Evolutionary conservation across 2,329 filamentous ascomycete genomes (phyloP).

Genomic region (Paraconiothyrium brasiliense): DNA sequence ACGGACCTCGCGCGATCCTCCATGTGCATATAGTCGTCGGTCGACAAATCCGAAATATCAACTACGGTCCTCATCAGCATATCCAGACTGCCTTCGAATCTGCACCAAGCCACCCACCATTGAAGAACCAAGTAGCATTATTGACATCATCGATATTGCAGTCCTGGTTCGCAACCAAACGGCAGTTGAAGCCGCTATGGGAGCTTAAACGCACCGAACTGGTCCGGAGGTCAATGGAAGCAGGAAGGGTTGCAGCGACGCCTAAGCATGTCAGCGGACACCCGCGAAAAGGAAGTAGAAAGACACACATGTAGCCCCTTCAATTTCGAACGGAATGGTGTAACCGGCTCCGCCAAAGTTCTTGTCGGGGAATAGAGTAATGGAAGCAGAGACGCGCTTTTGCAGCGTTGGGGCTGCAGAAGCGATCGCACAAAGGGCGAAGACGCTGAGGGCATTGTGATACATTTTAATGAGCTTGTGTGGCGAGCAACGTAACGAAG

Average conservation of each 20-base stretch:
- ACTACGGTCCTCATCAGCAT: not conserved
- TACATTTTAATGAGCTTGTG: not conserved
- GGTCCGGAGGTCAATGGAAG: slow-evolving; percentile 1
- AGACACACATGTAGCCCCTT: not conserved
- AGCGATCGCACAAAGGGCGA: not conserved
- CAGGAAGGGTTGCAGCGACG: not conserved
- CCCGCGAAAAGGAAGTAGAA: not conserved
- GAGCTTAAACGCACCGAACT: slow-evolving; percentile 1
- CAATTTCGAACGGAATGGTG: slow-evolving; percentile 10
- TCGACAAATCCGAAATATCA: slow-evolving; percentile 10
- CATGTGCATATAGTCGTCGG: slow-evolving; percentile 6
- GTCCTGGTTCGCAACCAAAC: not conserved
- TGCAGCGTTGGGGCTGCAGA: slow-evolving; percentile 5
- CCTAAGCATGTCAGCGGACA: not conserved
- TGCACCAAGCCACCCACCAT: not conserved
- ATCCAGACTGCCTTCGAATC: no score
- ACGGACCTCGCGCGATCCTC: slow-evolving; percentile 4
- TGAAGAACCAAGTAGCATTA: slow-evolving; percentile 16
- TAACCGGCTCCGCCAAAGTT: slow-evolving; percentile 4
- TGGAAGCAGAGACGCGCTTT: slow-evolving; percentile 12
- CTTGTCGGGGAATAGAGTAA: slow-evolving; percentile 13
- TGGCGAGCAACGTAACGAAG: not conserved
- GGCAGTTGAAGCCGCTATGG: slow-evolving; percentile 5
- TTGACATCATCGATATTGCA: not conserved
- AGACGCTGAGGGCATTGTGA: not conserved